A percentile compares a stretch with the other conserved stretches of the same genome.
Conservation (phyloP, 192 early-diverging fungal genomes). For the Umbelopsis sp. region DNA sequence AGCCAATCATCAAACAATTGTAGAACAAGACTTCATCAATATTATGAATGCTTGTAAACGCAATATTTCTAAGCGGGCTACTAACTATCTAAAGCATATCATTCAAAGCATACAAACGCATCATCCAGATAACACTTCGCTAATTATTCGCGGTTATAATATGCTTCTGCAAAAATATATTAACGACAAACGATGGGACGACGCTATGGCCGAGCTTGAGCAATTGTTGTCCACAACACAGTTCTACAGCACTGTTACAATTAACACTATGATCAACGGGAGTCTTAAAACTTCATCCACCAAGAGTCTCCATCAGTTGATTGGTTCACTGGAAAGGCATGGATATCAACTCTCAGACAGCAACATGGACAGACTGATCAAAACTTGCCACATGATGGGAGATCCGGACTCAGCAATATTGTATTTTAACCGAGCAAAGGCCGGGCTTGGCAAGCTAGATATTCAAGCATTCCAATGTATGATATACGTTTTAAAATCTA, state of each 20-base stretch:
- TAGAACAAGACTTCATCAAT: constrained; percentile 16
- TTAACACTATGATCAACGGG: constrained; percentile 31
- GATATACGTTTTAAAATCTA: constrained; percentile 19
- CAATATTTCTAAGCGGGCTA: background rate
- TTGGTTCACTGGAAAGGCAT: background rate
- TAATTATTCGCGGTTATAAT: constrained; percentile 23
- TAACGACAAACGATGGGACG: background rate
- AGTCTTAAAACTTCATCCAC: constrained; percentile 17
- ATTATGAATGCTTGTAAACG: constrained; percentile 1
- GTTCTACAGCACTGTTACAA: background rate
- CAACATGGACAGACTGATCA: constrained; percentile 23
- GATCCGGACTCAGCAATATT: background rate
- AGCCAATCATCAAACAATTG: background rate
- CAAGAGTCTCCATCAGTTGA: constrained; percentile 22
- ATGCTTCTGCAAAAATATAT: constrained; percentile 34
- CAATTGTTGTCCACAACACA: background rate
- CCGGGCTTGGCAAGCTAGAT: background rate
- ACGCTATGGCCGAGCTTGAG: constrained; percentile 26
- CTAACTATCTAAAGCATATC: constrained; percentile 1
- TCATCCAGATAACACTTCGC: background rate
- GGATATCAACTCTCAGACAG: background rate
- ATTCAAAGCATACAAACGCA: constrained; percentile 20
- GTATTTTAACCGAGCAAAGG: constrained; percentile 26
- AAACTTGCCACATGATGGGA: constrained; percentile 17
- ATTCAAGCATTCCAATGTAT: constrained; percentile 32